These are phyloP conservation scores for Crithidia brevicula DNA, from an alignment of 208 protist species.

Conservation along the genomic window DNA sequence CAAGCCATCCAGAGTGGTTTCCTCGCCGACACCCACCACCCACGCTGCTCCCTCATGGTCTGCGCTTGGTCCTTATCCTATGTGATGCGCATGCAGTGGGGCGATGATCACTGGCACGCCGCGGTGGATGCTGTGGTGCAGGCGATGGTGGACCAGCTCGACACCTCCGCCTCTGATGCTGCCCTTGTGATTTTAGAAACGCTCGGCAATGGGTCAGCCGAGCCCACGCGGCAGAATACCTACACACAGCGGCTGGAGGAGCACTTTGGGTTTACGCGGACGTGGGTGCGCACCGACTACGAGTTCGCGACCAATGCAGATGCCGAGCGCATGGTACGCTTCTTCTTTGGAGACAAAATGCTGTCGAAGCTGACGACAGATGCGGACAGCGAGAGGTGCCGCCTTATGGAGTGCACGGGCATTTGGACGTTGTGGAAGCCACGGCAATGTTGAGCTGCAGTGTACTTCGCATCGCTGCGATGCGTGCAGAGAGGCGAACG, in stretches of 20 bases:
- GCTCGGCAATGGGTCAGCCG: constrained; percentile 59
- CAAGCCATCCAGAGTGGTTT: constrained; percentile 47
- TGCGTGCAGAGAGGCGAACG: background rate
- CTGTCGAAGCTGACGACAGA: constrained; percentile 22
- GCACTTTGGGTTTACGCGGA: constrained; percentile 55
- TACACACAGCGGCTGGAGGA: constrained; percentile 65
- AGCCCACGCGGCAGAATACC: constrained; percentile 71
- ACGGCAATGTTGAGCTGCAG: constrained; percentile 10
- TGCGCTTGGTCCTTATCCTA: constrained; percentile 90
- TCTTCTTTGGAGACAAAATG: constrained; percentile 78
- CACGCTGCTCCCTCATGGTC: constrained; percentile 53
- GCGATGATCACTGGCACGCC: constrained; percentile 62
- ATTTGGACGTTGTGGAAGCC: constrained; percentile 78
- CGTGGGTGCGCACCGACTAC: constrained; percentile 86
- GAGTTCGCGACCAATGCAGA: constrained; percentile 57
- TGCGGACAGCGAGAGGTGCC: constrained; percentile 1
- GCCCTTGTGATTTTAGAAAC: constrained; percentile 84
- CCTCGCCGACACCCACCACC: constrained; percentile 41
- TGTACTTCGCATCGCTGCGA: background rate
- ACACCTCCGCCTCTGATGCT: constrained; percentile 37
- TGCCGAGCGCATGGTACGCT: constrained; percentile 62
- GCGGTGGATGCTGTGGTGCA: constrained; percentile 55
- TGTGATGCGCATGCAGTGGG: constrained; percentile 82
- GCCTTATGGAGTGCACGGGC: constrained; percentile 81
- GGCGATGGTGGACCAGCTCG: constrained; percentile 39